Percentiles rank a stretch among this genome's conserved stretches.
phyloP scores from a whole-genome alignment of 1,284 basidiomycete species.

The Irpex sp. region DNA sequence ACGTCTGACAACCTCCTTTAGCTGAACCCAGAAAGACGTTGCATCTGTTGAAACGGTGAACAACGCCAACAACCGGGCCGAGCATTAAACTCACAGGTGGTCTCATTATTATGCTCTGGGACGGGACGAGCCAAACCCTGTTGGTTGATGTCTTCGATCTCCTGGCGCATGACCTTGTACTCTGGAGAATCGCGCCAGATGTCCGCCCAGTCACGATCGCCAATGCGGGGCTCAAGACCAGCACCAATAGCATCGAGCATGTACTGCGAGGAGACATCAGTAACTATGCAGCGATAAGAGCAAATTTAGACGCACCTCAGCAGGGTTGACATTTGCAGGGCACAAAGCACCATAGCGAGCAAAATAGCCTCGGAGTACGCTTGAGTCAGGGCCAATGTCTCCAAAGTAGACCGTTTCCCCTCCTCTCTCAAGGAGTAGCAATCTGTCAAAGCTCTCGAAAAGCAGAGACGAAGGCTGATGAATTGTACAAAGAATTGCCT shows the following conservation, averaged over 20 bases:
- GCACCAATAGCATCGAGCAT: conserved; percentile 39
- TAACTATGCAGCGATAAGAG: neutral
- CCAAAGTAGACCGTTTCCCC: conserved; percentile 80
- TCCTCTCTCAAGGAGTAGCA: conserved; percentile 61
- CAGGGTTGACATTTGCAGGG: conserved; percentile 49
- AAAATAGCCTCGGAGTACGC: conserved; percentile 66
- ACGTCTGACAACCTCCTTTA: conserved; percentile 69
- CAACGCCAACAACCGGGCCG: neutral
- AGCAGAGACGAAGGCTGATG: conserved; percentile 70
- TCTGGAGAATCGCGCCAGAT: conserved; percentile 55
- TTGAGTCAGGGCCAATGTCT: conserved; percentile 67
- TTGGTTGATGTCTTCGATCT: conserved; percentile 34
- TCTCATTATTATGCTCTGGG: conserved; percentile 17
- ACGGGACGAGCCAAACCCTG: conserved; percentile 22
- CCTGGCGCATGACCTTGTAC: conserved; percentile 25
- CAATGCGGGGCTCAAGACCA: conserved; percentile 43
- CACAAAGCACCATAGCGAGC: conserved; percentile 61
- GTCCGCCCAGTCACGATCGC: conserved; percentile 62
- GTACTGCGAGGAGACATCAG: conserved; percentile 20
- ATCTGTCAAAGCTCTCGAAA: conserved; percentile 76
- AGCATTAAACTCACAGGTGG: conserved; percentile 25
- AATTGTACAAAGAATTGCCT: conserved; percentile 75
- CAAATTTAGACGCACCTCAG: conserved; percentile 18
- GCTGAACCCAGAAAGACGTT: conserved; percentile 76
- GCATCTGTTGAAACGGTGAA: conserved; percentile 45